Conservation (phyloP, 2,329 filamentous ascomycete species). For the Chalaropsis thielavioides region DNA sequence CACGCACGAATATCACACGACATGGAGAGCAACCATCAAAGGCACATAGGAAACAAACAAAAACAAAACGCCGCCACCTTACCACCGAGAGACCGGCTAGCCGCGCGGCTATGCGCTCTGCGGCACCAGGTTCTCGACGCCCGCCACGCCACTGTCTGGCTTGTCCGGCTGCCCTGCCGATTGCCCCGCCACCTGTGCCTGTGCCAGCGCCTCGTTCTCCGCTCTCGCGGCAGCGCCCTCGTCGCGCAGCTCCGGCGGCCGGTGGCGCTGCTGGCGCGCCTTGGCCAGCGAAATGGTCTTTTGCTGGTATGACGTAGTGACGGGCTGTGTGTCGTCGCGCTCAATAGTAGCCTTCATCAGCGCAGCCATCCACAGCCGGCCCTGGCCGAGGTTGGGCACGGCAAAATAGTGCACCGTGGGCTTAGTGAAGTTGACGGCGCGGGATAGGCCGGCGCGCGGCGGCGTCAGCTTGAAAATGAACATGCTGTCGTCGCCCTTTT, state of each 20-base stretch:
- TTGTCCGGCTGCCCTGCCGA: conserved; percentile 22
- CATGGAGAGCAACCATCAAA: conserved; percentile 2
- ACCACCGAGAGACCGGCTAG: neutral
- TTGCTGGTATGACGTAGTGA: conserved; percentile 89
- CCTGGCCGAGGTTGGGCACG: conserved; percentile 75
- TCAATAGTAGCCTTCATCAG: conserved; percentile 99
- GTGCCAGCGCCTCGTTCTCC: neutral
- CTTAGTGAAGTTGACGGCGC: conserved; percentile 93
- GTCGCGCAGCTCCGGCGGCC: conserved; percentile 78
- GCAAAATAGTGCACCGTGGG: conserved; percentile 97
- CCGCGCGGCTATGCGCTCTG: conserved; percentile 20
- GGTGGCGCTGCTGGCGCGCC: conserved; percentile 72
- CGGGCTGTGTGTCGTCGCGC: conserved; percentile 62
- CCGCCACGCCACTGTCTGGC: conserved; percentile 25
- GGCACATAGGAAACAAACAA: conserved; percentile 4
- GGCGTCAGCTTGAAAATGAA: conserved; percentile 99
- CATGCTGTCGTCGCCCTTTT: conserved; percentile 52
- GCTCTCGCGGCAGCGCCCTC: conserved; percentile 32
- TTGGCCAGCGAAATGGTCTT: conserved; percentile 90
- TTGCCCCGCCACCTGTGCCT: conserved; percentile 20
- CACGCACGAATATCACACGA: neutral
- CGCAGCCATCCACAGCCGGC: conserved; percentile 93
- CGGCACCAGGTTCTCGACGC: conserved; percentile 25
- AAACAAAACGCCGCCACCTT: neutral
- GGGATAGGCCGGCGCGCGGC: conserved; percentile 70